Evolutionary conservation across 306 rosid genomes (phyloP), one percentile per base, ranked within the genome.

Genomic region (Corylus americana): DNA sequence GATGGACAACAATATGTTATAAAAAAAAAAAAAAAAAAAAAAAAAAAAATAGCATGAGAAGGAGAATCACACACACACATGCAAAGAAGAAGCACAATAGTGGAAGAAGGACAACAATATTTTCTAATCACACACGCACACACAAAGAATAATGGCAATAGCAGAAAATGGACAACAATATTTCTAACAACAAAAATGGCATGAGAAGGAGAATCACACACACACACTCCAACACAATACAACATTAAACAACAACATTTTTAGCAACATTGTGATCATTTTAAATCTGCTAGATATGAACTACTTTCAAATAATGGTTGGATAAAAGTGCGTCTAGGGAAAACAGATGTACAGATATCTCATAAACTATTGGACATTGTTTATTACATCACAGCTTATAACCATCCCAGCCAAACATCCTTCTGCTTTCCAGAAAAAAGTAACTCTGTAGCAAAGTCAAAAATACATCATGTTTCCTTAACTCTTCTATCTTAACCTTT

Each of bases 391-490:
- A 63, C 55, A 10, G 29, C 17, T 61, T 45, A 27, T 25, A 62
- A 47, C 54, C 61, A 61, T 75, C 45, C 45, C 45, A 42, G 14
- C 16, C 70, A 59, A 59, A 25, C 14, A 22, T 10, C 31, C 66
- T 59, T 25, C 37, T 0, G 55, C 20, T 59, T 45, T n/a, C 22
- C 25, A 62, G 13, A 31, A 48, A 48, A 75, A 62, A 42, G 63
- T 18, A 72, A 55, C 58, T 50, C 63, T 61, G 76, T 57, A 12
- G 68, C 54, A 61, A 74, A 54, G 74, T 69, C 4, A 63, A 68
- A 83, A 63, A 2, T 58, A 63, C 75, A 71, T n/a, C 18, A 51
- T 54, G 47, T 39, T 74, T 85, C 69, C 7, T 74, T 64, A 53
- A 16, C 0, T 71, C 29, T 42, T 39, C 27, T 42, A 67, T 67